Conservation (phyloP, 306 rosid species). For the Vigna radiata region DNA sequence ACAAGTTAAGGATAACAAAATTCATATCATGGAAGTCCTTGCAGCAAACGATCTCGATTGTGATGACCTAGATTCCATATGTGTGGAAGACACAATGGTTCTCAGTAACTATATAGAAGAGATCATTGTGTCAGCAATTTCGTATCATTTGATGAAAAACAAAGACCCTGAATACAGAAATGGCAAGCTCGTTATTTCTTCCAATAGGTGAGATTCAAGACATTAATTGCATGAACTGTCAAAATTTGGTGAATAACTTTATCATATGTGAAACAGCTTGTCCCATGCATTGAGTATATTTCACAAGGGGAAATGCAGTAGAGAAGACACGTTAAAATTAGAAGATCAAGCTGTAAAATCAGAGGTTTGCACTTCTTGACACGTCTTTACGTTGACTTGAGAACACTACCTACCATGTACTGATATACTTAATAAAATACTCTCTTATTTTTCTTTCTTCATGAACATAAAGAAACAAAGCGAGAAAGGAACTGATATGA, state of each 20-base stretch:
- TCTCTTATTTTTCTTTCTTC: not conserved
- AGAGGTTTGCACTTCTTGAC: conserved; percentile 62
- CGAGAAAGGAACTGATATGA: conserved; percentile 48
- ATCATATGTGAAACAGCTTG: conserved; percentile 65
- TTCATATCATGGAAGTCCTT: conserved; percentile 92
- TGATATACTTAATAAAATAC: conserved; percentile 18
- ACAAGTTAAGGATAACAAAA: conserved; percentile 88
- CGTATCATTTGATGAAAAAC: conserved; percentile 89
- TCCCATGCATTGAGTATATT: conserved; percentile 84
- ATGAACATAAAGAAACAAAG: conserved; percentile 48
- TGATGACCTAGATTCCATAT: conserved; percentile 80
- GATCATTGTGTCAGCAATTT: conserved; percentile 92
- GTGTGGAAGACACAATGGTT: conserved; percentile 81
- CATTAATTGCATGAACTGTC: conserved; percentile 16
- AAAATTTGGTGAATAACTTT: conserved; percentile 23
- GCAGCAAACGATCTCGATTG: conserved; percentile 93
- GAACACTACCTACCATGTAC: conserved; percentile 23
- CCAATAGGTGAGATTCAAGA: conserved; percentile 62
- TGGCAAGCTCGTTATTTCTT: conserved; percentile 82
- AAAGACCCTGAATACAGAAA: conserved; percentile 90
- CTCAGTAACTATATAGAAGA: conserved; percentile 88
- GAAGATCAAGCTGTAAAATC: conserved; percentile 65
- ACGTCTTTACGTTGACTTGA: conserved; percentile 34
- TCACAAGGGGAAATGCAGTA: conserved; percentile 66
- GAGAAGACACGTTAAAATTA: conserved; percentile 61